A percentile compares a stretch with the other conserved stretches of the same genome.
Evolutionary conservation across 2,329 filamentous ascomycete genomes (phyloP).

Genomic region (Exophiala dermatitidis): DNA sequence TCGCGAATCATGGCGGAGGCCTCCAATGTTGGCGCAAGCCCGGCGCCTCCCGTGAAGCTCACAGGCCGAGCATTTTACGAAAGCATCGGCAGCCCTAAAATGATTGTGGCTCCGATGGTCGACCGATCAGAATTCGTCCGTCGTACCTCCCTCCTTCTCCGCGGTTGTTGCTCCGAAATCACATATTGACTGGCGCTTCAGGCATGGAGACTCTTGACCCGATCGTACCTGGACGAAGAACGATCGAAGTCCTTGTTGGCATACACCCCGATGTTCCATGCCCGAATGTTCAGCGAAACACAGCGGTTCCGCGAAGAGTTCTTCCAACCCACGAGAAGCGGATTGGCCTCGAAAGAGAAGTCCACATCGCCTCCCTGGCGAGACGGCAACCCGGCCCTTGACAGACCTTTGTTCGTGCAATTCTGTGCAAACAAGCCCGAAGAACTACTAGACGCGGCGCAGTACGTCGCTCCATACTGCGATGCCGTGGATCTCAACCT

Average conservation of each 20-base stretch:
- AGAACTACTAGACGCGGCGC: conserved; percentile 56
- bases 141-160: conserved; percentile 23
- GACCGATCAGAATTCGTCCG: conserved; percentile 95
- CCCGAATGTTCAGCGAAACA: conserved; percentile 73
- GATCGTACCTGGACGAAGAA: conserved; percentile 72
- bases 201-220: conserved; percentile 95
- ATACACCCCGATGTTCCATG: conserved; percentile 95
- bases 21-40: conserved; percentile 5
- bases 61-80: conserved; percentile 88
- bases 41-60: conserved; percentile 48
- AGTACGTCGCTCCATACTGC: conserved; percentile 73
- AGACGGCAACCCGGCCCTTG: conserved; percentile 77
- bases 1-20: conserved; percentile 17
- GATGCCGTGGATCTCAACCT: conserved; percentile 89
- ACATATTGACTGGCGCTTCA: conserved; percentile 35
- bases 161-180: not conserved
- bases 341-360: conserved; percentile 29
- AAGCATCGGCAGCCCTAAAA: conserved; percentile 85
- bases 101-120: conserved; percentile 92
- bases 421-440: conserved; percentile 62
- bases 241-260: conserved; percentile 63
- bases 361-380: conserved; percentile 50
- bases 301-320: conserved; percentile 68
- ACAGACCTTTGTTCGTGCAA: conserved; percentile 88
- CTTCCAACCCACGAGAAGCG: conserved; percentile 62